A percentile compares a stretch with the other conserved stretches of the same genome.
These are phyloP conservation scores for Scheffersomyces illinoinensis DNA, from an alignment of 1,139 yeast genomes.

Conservation along the genomic window DNA sequence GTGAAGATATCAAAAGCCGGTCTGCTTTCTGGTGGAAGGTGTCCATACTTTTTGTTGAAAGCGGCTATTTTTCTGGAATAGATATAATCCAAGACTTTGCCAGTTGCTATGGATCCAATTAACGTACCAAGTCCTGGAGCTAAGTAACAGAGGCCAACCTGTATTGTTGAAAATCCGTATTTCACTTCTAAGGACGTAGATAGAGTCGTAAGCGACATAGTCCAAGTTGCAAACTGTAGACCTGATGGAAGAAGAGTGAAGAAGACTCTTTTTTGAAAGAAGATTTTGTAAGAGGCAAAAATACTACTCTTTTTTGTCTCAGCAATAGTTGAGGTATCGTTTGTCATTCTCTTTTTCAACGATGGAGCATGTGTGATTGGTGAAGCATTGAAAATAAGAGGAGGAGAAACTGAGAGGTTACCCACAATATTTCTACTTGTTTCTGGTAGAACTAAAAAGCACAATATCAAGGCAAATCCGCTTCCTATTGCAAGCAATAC, in stretches of 20 bases:
- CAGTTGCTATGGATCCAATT: conserved; percentile 50
- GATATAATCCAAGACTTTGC: conserved; percentile 46
- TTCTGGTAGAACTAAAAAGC: conserved; percentile 60
- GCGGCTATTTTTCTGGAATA: conserved; percentile 32
- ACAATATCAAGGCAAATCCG: conserved; percentile 38
- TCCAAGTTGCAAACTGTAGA: conserved; percentile 66
- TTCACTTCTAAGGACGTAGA: conserved; percentile 51
- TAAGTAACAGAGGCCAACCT: conserved; percentile 64
- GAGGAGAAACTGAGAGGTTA: conserved; percentile 58
- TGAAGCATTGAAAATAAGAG: conserved; percentile 35
- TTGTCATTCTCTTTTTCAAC: conserved; percentile 14
- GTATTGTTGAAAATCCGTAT: conserved; percentile 52
- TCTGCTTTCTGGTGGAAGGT: conserved; percentile 32
- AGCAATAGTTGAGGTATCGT: conserved; percentile 4
- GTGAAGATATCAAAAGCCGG: conserved; percentile 25
- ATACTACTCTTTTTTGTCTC: conserved; percentile 26
- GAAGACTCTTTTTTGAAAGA: conserved; percentile 30
- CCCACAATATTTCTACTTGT: conserved; percentile 71
- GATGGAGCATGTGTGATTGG: conserved; percentile 35
- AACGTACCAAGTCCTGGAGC: conserved; percentile 63
- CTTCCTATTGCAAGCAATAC: conserved; percentile 70
- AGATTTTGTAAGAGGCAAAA: conserved; percentile 46
- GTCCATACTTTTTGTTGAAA: conserved; percentile 46
- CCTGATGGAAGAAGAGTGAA: conserved; percentile 52
- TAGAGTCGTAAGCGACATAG: conserved; percentile 64